A percentile compares a stretch with the other conserved stretches of the same genome.
phyloP scores from a whole-genome alignment of 768 basidiomycete species.

The Macrolepiota albuminosa region DNA sequence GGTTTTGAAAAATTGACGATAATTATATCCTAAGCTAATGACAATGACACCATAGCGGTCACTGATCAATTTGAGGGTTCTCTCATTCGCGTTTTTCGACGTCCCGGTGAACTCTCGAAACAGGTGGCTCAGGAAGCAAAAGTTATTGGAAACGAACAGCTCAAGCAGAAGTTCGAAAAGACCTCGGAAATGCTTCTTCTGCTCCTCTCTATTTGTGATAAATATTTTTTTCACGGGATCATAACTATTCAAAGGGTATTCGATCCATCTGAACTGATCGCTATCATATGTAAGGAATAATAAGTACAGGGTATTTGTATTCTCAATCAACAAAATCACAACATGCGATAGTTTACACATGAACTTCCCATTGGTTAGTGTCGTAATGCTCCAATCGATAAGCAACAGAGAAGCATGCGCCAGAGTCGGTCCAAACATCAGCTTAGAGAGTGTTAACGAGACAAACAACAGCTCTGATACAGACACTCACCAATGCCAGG shows the following conservation, averaged over 20 bases:
- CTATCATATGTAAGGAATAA: not conserved
- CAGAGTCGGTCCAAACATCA: slow-evolving; percentile 51
- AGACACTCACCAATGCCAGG: slow-evolving; percentile 46
- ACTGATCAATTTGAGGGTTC: slow-evolving; percentile 92
- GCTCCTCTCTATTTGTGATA: slow-evolving; percentile 72
- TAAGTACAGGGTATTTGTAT: slow-evolving; percentile 1
- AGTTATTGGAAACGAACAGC: slow-evolving; percentile 92
- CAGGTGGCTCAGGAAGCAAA: slow-evolving; percentile 96
- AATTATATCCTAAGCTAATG: not conserved
- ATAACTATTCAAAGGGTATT: not conserved
- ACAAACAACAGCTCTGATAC: slow-evolving; percentile 1
- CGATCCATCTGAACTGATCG: not conserved
- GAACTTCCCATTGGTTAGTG: not conserved
- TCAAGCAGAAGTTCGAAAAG: slow-evolving; percentile 92
- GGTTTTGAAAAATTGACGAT: slow-evolving; percentile 36
- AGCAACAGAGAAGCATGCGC: slow-evolving; percentile 34
- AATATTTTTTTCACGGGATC: not conserved
- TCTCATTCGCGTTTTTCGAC: slow-evolving; percentile 92
- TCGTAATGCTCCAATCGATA: not conserved
- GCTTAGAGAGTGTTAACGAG: slow-evolving; percentile 24
- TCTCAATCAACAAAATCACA: not conserved
- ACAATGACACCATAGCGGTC: slow-evolving; percentile 46
- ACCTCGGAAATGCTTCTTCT: slow-evolving; percentile 88
- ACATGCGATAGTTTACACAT: too few relatives aligned
- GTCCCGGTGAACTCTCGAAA: slow-evolving; percentile 87